Evolutionary conservation across 192 early-diverging fungal species (phyloP), one percentile per base, ranked within the genome.

Genomic region (Dissophora globulifera): DNA sequence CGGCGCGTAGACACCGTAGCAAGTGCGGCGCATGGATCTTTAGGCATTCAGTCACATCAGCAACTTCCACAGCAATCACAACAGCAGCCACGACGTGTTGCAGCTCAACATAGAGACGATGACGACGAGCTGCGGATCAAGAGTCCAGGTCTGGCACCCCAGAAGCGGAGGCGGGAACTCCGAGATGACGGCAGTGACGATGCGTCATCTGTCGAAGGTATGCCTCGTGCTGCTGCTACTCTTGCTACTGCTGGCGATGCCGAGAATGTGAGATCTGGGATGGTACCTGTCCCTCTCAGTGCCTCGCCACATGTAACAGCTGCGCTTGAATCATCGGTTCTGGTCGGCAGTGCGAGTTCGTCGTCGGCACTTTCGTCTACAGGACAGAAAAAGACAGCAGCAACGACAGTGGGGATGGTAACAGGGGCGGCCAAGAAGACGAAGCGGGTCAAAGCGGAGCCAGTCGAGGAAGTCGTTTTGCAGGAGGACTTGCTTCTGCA

Each of bases 121-220:
- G 31, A 25, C 9, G 33, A 50, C 17, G 29, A 50, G 25, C 0
- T 49, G 23, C 60, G 43, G 33, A 16, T 76, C 3, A 45, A 47
- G 38, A 67, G 72, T 6, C 46, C 72, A 3, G 72, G 63, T 23
- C 9, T 71, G 12, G 58, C 72, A 1, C 58, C 72, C 13, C 62
- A 67, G 45, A 76, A 76, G 20, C 63, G 72, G 2, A 61, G 72
- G 20, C 72, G 72, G 15, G 58, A 76, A 32, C 43, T 62, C 19
- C 56, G 26, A 12, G 72, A 76, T 26, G 72, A 76, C 11, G 62
- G 31, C 0, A 60, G 70, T 25, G 70, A 75, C 17, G 57, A 58
- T 19, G 55, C 49, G 1, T 75, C 62, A 0, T 60, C 70, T 4
- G 50, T 47, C 3, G 70, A 60, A 13, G 38, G 23, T 9, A 20